phyloP scores from a whole-genome alignment of 2,329 filamentous ascomycete genomes.

The Colletotrichum endophyticum region DNA sequence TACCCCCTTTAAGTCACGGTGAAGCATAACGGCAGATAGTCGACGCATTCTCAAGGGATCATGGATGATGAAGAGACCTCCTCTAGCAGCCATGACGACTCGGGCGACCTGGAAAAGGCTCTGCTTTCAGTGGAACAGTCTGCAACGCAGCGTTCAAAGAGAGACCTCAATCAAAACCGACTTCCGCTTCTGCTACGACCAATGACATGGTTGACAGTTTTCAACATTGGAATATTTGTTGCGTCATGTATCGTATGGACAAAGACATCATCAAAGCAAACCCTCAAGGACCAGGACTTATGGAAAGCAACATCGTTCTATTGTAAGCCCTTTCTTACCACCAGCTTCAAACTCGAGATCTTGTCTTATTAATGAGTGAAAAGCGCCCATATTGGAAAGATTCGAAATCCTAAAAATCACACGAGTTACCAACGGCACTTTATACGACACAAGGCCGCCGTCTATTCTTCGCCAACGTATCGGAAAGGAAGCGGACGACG shows the following conservation, averaged over 20 bases:
- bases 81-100: neutral
- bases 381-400: neutral
- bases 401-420: neutral
- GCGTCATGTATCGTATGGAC: neutral
- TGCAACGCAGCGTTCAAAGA: neutral
- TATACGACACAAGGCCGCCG: neutral
- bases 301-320: conserved; percentile 2
- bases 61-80: neutral
- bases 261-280: neutral
- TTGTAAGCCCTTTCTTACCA: no score
- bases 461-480: conserved; percentile 1
- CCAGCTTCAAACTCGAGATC: no score
- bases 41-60: no score
- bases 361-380: neutral
- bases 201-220: neutral
- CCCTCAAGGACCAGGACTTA: neutral
- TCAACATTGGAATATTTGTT: neutral
- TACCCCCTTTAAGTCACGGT: no score
- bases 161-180: neutral
- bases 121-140: neutral
- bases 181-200: neutral
- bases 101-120: neutral
- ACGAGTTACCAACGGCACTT: neutral
- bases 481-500: neutral
- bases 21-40: no score